Percentiles rank a stretch among this genome's conserved stretches.
phyloP scores from a whole-genome alignment of 768 basidiomycete species.

The Gyrodon lividus region DNA sequence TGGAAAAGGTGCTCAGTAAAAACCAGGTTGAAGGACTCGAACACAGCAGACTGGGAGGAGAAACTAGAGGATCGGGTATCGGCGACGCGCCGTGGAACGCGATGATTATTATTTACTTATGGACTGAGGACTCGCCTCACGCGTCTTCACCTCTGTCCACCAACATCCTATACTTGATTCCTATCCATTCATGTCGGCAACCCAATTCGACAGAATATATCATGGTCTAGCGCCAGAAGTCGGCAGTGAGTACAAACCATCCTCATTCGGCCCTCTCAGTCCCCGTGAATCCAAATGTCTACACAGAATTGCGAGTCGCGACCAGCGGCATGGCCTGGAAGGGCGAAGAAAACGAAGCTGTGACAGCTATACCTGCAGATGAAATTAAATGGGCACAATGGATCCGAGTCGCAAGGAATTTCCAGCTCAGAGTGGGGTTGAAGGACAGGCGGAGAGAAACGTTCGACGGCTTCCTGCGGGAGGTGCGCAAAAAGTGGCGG shows the following conservation, averaged over 20 bases:
- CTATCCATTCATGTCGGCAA: constrained; percentile 49
- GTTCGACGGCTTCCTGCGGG: constrained; percentile 93
- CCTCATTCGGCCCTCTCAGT: not conserved
- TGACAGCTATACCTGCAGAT: constrained; percentile 59
- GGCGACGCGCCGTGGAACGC: too few species aligned
- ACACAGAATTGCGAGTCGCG: constrained; percentile 84
- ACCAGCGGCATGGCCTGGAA: constrained; percentile 94
- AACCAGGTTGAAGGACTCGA: too few species aligned
- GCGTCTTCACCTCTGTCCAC: constrained; percentile 27
- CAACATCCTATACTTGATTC: constrained; percentile 8
- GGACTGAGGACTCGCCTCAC: constrained; percentile 26
- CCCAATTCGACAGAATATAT: constrained; percentile 86
- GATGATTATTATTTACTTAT: too few species aligned
- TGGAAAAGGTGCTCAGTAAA: too few species aligned
- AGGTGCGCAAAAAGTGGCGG: constrained; percentile 46
- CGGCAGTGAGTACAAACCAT: constrained; percentile 66
- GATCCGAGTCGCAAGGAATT: constrained; percentile 89
- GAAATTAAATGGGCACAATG: constrained; percentile 91
- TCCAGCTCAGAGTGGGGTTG: constrained; percentile 83
- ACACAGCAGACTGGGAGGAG: too few species aligned
- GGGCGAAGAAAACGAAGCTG: constrained; percentile 62
- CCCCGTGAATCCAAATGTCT: constrained; percentile 4
- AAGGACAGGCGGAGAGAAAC: constrained; percentile 74
- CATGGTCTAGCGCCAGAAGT: constrained; percentile 67
- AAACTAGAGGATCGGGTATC: too few species aligned